Percentiles rank a stretch among this genome's conserved stretches.
phyloP scores from a whole-genome alignment of 257 asterid genomes.

The Petunia axillaris region DNA sequence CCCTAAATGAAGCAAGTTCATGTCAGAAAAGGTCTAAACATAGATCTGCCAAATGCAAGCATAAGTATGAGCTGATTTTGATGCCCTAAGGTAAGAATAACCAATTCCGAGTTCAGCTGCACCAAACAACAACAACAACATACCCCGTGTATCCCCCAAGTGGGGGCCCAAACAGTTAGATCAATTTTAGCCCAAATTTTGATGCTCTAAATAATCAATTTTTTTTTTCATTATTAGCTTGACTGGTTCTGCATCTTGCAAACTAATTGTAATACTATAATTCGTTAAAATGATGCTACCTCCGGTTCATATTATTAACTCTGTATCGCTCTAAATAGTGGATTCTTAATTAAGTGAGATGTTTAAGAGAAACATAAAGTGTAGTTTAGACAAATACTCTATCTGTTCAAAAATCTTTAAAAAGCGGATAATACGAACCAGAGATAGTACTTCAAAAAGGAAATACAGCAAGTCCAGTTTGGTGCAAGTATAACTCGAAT shows the following conservation, averaged over 20 bases:
- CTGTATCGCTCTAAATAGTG: no score
- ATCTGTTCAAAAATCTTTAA: no score
- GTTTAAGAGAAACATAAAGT: no score
- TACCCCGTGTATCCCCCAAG: background rate
- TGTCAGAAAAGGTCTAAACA: slow-evolving; percentile 3
- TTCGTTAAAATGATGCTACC: slow-evolving; percentile 5
- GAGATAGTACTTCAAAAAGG: background rate
- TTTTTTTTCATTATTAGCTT: background rate
- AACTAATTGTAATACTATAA: background rate
- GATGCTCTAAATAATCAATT: background rate
- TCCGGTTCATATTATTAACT: no score
- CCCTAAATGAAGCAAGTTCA: slow-evolving; percentile 41
- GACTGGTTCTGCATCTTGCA: slow-evolving; percentile 2
- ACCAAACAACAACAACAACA: background rate
- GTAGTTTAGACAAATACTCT: no score
- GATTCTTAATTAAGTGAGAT: no score
- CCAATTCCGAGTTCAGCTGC: background rate
- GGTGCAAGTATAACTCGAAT: background rate
- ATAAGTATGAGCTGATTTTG: background rate
- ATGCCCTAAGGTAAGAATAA: background rate
- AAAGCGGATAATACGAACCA: no score
- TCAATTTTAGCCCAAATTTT: background rate
- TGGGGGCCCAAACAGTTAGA: background rate
- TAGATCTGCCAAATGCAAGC: slow-evolving; percentile 22
- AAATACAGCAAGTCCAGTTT: background rate